Evolutionary conservation across 2,329 filamentous ascomycete species (phyloP).

Genomic region (Aspergillus brasiliensis): DNA sequence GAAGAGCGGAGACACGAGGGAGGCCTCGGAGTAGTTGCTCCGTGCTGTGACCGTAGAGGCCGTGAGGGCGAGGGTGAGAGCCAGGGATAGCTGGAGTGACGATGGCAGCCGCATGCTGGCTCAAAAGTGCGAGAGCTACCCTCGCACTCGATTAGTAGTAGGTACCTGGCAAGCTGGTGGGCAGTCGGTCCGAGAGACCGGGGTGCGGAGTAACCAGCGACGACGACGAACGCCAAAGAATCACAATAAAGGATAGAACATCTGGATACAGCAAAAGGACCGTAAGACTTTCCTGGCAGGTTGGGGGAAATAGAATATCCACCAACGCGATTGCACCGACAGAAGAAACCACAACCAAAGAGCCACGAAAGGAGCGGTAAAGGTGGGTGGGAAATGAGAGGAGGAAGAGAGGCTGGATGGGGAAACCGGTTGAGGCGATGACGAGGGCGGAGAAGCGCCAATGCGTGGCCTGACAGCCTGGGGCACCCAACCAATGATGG

Average conservation of each 20-base stretch:
- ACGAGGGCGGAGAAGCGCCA: conserved; percentile 34
- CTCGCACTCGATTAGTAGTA: not conserved
- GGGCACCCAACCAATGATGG: conserved; percentile 21
- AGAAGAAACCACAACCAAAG: not conserved
- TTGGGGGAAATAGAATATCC: not conserved
- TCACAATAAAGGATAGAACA: conserved; percentile 3
- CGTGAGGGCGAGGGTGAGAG: conserved; percentile 29
- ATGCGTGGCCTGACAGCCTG: conserved; percentile 21
- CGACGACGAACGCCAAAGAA: conserved; percentile 10
- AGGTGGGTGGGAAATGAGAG: not conserved
- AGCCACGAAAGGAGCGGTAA: conserved; percentile 7
- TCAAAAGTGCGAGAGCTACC: not conserved
- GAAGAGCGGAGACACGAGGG: conserved; percentile 67
- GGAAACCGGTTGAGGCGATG: conserved; percentile 25
- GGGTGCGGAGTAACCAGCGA: conserved; percentile 18
- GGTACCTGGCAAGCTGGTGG: conserved; percentile 5
- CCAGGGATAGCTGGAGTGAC: conserved; percentile 26
- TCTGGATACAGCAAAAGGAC: not conserved
- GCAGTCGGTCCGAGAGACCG: conserved; percentile 5
- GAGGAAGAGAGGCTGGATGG: conserved; percentile 4
- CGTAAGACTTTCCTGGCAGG: not conserved
- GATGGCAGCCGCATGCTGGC: conserved; percentile 32
- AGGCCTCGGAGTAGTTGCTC: conserved; percentile 60
- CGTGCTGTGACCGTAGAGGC: conserved; percentile 25
- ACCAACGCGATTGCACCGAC: not conserved